phyloP scores from a whole-genome alignment of 73 alveolate genomes.

The Durusdinium trenchii region DNA sequence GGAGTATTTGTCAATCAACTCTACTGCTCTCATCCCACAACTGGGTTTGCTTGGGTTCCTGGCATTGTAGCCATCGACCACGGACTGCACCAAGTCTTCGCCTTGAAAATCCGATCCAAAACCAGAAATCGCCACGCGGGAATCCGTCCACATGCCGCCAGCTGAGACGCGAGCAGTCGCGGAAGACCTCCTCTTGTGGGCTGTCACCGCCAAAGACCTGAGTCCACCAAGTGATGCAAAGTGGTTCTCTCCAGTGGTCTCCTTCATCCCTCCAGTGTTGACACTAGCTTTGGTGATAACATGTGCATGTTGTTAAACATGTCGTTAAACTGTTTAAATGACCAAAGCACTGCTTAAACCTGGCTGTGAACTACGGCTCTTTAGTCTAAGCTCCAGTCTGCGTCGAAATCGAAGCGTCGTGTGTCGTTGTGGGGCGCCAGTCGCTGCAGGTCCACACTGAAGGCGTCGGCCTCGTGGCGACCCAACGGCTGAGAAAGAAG shows the following conservation, averaged over 20 bases:
- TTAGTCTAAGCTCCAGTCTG: slow-evolving; percentile 18
- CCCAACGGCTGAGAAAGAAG: too few species aligned
- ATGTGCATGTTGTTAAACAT: neutral
- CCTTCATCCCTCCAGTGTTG: neutral
- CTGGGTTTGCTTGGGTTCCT: neutral
- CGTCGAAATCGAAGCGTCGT: slow-evolving; percentile 64
- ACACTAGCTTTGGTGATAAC: neutral
- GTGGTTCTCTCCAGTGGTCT: neutral
- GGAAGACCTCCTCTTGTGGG: slow-evolving; percentile 86
- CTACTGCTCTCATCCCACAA: too few species aligned
- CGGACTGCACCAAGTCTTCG: slow-evolving; percentile 72
- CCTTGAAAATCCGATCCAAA: neutral
- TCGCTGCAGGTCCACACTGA: slow-evolving; percentile 70
- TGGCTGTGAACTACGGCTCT: neutral
- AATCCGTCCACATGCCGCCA: neutral
- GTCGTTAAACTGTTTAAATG: neutral
- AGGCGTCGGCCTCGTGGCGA: slow-evolving; percentile 74
- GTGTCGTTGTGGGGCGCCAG: slow-evolving; percentile 86
- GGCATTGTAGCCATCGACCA: slow-evolving; percentile 90
- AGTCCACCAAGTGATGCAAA: neutral
- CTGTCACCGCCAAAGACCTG: slow-evolving; percentile 82
- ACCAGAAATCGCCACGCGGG: neutral
- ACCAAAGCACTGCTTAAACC: neutral
- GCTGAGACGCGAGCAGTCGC: slow-evolving; percentile 43
- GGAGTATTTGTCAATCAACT: neutral